Evolutionary conservation across 2,329 filamentous ascomycete genomes (phyloP), one percentile per base, ranked within the genome.

Genomic region (Clonostachys sp.): DNA sequence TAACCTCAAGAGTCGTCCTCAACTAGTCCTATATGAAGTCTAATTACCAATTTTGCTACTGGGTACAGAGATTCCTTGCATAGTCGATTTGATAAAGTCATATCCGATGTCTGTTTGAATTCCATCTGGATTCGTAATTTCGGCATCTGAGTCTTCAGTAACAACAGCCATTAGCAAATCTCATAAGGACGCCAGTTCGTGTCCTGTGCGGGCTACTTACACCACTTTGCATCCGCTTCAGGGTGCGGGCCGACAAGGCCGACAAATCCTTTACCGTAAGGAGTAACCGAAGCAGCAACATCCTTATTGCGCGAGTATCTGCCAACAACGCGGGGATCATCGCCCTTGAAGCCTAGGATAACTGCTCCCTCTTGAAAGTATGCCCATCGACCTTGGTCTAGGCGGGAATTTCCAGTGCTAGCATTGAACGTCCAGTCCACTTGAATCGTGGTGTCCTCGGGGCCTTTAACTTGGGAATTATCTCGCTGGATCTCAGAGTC

Each of bases 341-440:
- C 34, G 5, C 14, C 12, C 14, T 44, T 36, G 10, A 58, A 18
- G 17, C 56, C 53, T 12, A 44, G 55, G 33, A 60, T 48, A 17
- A 49, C 34, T 4, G 50, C 52, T 14, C 57, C 57, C n/a, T 60
- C 57, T 41, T 60, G 57, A 42, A 58, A 60, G 41, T 56, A 60
- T 16, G 55, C 17, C 57, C 57, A 59, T 13, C 48, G 49, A 34
- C 46, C 41, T 10, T 39, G 35, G 6, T 48, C 44, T 2, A 48
- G 52, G 30, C 47, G 39, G n/a, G 54, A 54, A 24, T 42, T 45
- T 7, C 44, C 48, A 17, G 36, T 39, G 16, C 36, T 39, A 14
- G 36, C 36, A 17, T 39, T 39, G 39, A 56, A 59, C 1, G 43
- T 48, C 56, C 57, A 59, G 45, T 60, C 50, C 5, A 58, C 51